Evolutionary conservation across 1,139 yeast species (phyloP).

Genomic region (Pichia sp.): DNA sequence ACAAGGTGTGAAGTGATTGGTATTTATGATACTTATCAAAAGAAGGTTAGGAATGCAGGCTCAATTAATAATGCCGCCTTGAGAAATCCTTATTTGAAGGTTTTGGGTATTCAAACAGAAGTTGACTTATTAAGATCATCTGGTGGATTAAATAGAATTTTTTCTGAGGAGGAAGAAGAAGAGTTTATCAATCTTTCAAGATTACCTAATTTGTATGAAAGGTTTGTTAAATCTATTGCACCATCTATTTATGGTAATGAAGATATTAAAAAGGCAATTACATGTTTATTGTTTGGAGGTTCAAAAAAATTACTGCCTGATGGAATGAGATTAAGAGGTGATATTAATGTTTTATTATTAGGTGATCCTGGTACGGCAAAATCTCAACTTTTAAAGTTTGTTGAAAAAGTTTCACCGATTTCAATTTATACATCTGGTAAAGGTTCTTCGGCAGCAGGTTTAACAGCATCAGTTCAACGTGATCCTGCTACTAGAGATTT

Average conservation of each 20-base stretch:
- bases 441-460: constrained; percentile 99
- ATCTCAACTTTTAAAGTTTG: constrained; percentile 90
- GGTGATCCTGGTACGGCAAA: constrained; percentile 99
- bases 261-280: constrained; percentile 89
- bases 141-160: constrained; percentile 45
- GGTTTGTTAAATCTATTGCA: constrained; percentile 85
- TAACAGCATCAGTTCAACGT: constrained; percentile 95
- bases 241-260: constrained; percentile 93
- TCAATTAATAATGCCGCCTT: constrained; percentile 66
- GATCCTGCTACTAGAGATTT: constrained; percentile 85
- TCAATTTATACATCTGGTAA: constrained; percentile 97
- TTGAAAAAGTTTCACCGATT: constrained; percentile 90
- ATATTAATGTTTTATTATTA: constrained; percentile 80
- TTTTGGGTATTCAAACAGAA: constrained; percentile 81
- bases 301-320: constrained; percentile 89
- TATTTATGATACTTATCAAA: constrained; percentile 83
- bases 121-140: constrained; percentile 45
- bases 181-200: constrained; percentile 78
- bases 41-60: constrained; percentile 42
- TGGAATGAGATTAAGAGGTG: constrained; percentile 96
- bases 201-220: constrained; percentile 75
- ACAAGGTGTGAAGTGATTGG: constrained; percentile 90
- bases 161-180: constrained; percentile 90
- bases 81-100: constrained; percentile 84
- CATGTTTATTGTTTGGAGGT: constrained; percentile 92